Conservation (phyloP, 2,329 filamentous ascomycete genomes). For the Phaeophleospora eucalypticola region DNA sequence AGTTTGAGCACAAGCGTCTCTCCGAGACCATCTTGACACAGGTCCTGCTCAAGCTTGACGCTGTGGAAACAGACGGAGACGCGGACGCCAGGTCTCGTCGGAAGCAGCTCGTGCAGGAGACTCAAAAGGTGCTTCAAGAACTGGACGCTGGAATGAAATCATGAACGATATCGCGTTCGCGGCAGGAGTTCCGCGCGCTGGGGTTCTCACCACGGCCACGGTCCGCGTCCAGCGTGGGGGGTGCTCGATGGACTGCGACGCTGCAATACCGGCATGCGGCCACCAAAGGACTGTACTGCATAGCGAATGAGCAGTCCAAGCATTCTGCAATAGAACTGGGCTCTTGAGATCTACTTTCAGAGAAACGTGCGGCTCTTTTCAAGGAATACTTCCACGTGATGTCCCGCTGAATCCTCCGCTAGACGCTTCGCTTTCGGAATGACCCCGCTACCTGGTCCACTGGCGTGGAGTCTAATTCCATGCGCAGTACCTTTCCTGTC, state of each 20-base stretch:
- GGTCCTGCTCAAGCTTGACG: conserved; percentile 71
- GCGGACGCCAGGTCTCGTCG: conserved; percentile 59
- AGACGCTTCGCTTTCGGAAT: not conserved
- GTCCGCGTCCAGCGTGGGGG: too few species aligned
- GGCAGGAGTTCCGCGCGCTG: too few species aligned
- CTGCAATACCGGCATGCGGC: too few species aligned
- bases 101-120: conserved; percentile 69
- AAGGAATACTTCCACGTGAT: not conserved
- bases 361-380: too few species aligned
- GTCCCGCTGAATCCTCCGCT: not conserved
- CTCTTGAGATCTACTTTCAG: too few species aligned
- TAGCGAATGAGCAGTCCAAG: too few species aligned
- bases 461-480: not conserved
- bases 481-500: not conserved
- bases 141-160: conserved; percentile 51
- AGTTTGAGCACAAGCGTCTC: conserved; percentile 70
- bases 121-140: conserved; percentile 62
- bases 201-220: too few species aligned
- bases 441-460: not conserved
- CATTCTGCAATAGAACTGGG: too few species aligned
- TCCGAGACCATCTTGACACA: conserved; percentile 74
- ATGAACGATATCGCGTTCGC: conserved; percentile 5
- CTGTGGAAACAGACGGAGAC: conserved; percentile 68
- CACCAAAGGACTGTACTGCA: not conserved
- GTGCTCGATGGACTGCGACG: too few species aligned